These are phyloP conservation scores for Francoa sonchifolia DNA, from an alignment of 441 rosid genomes.

Conservation along the genomic window DNA sequence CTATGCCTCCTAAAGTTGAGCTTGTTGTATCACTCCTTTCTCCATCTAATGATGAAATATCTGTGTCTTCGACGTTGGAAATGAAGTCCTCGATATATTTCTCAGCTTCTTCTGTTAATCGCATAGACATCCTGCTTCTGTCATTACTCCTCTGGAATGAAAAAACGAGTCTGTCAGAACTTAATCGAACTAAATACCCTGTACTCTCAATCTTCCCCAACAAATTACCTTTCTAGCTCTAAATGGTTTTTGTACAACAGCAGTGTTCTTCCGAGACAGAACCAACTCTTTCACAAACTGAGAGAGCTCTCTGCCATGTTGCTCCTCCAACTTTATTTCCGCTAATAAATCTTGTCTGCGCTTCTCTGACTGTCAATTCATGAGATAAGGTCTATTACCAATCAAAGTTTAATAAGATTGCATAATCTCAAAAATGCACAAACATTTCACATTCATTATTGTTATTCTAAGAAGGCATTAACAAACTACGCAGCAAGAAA, in stretches of 20 bases:
- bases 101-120: slow-evolving; percentile 89
- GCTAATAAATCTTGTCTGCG: slow-evolving; percentile 56
- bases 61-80: slow-evolving; percentile 83
- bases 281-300: slow-evolving; percentile 47
- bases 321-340: slow-evolving; percentile 62
- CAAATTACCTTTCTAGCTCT: slow-evolving; percentile 39
- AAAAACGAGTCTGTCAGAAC: background rate
- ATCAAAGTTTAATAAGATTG: background rate
- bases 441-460: background rate
- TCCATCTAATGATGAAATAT: slow-evolving; percentile 86
- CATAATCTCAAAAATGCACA: background rate
- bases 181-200: background rate
- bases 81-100: slow-evolving; percentile 80
- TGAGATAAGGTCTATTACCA: slow-evolving; percentile 11
- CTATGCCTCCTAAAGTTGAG: slow-evolving; percentile 49
- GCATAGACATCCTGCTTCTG: slow-evolving; percentile 54
- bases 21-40: slow-evolving; percentile 88
- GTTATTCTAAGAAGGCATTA: background rate
- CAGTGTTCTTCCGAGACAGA: slow-evolving; percentile 31
- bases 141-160: slow-evolving; percentile 59
- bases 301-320: slow-evolving; percentile 50
- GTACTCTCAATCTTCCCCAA: background rate
- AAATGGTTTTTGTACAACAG: slow-evolving; percentile 27
- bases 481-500: background rate
- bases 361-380: slow-evolving; percentile 56